Evolutionary conservation across 2,329 filamentous ascomycete genomes (phyloP).

Genomic region (Monosporascus sp.): DNA sequence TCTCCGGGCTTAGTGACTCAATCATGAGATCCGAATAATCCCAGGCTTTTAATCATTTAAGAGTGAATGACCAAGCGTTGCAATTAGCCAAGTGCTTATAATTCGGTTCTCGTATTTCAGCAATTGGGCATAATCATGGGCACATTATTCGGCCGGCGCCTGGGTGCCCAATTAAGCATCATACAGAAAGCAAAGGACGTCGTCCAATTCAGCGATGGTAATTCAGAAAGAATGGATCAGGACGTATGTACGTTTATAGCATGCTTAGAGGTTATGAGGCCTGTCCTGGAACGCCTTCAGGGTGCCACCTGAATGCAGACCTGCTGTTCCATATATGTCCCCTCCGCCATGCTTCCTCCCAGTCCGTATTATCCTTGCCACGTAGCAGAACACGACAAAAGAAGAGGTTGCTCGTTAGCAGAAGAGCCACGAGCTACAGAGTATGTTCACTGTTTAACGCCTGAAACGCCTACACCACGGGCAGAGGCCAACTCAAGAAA

Average conservation of each 20-base stretch:
- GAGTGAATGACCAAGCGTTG: too few species aligned
- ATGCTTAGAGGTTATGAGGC: too few species aligned
- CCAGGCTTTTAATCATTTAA: too few species aligned
- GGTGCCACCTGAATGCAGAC: neutral
- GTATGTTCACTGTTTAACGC: neutral
- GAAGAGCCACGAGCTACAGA: neutral
- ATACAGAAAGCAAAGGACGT: conserved; percentile 3
- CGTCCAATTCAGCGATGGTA: conserved; percentile 6
- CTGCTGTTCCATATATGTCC: too few species aligned
- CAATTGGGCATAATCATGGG: too few species aligned
- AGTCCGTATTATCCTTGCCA: neutral
- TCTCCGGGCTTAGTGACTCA: too few species aligned
- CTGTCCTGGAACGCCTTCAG: neutral
- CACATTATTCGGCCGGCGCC: too few species aligned
- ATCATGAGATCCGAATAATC: too few species aligned
- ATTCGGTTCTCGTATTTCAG: too few species aligned
- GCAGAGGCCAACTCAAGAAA: neutral
- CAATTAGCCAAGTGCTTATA: too few species aligned
- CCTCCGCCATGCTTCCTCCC: neutral
- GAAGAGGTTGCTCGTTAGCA: neutral
- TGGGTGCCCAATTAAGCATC: too few species aligned
- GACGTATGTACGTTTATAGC: too few species aligned
- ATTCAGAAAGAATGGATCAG: neutral
- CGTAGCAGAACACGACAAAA: neutral
- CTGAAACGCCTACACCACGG: neutral